Base-by-base conservation (phyloP, 331 rosid species). In the Cydonia oblonga region DNA sequence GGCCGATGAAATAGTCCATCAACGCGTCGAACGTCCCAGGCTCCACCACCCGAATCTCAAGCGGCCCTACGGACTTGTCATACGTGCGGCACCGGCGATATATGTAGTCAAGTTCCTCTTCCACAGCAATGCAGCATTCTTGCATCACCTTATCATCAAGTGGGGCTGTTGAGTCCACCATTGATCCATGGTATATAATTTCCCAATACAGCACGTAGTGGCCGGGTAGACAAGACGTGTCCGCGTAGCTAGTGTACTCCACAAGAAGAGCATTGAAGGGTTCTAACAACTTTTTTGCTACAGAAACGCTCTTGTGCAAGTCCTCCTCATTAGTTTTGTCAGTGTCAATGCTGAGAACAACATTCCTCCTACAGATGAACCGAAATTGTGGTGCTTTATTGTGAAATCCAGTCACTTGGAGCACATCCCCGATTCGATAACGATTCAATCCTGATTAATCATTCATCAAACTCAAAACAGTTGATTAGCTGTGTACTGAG, bases 121-220 rank as follows among this genome's bases (percentile, higher is more conserved):
- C 98, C 61, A 88, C 90, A 1, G 86, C 83, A 66, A 87, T 82
- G 82, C 98, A 92, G 56, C 97, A 92, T 19, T 92, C 97, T 38
- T 86, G 78, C 12, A 92, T 75, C 68, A 90, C 86, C 20, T 44
- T 81, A 18, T 76, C 65, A 53, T 83, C 80, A 24, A 81, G 57
- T 23, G 66, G 22, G 56, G 56, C 10, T 6, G 56, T n/a, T 20
- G 23, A 32, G 33, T 54, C 65, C 24, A 70, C 53, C 8, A 42
- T 19, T n/a, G 68, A 23, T 24, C 84, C 87, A 13, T 76, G 85
- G n/a, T 69, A 30, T 2, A 81, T 83, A 60, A 92, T 87, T 68
- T 92, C 97, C 98, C 98, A 92, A 52, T 76, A 92, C 84, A 92
- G 57, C 26, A 92, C 90, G 71, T 92, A 92, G 90, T 88, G 96